Percentiles rank a stretch among this genome's conserved stretches.
These are phyloP conservation scores for Volvariella volvacea DNA, from an alignment of 1,284 basidiomycete genomes.

Conservation along the genomic window DNA sequence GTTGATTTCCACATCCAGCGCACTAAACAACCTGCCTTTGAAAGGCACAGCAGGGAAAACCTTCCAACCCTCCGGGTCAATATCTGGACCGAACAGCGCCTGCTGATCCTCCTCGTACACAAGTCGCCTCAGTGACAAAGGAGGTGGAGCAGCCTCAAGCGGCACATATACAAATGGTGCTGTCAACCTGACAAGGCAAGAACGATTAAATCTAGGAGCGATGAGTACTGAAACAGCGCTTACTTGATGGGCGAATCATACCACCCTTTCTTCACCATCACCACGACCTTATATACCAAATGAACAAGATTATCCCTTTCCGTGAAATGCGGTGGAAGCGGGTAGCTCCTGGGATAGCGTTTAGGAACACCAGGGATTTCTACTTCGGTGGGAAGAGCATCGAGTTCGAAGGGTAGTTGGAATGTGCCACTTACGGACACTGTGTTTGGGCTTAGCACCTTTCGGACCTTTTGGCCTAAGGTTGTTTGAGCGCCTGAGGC, in stretches of 20 bases:
- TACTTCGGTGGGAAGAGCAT: constrained; percentile 33
- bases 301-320: constrained; percentile 38
- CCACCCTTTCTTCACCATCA: constrained; percentile 38
- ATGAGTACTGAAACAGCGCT: constrained; percentile 8
- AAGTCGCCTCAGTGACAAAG: constrained; percentile 40
- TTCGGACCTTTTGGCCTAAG: constrained; percentile 22
- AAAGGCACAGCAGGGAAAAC: constrained; percentile 28
- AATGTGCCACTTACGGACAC: too few species aligned
- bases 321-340: constrained; percentile 39
- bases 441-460: too few species aligned
- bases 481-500: too few species aligned
- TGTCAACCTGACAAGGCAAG: constrained; percentile 21
- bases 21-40: constrained; percentile 32
- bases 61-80: constrained; percentile 44
- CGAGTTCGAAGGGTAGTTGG: constrained; percentile 30
- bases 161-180: constrained; percentile 35
- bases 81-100: constrained; percentile 34
- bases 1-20: too few species aligned
- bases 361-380: constrained; percentile 10
- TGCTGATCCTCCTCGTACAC: constrained; percentile 33
- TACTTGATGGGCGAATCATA: constrained; percentile 37
- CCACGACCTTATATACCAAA: constrained; percentile 42
- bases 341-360: constrained; percentile 23
- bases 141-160: constrained; percentile 30
- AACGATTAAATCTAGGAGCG: background rate